Evolutionary conservation across 345 rosid species (phyloP).

Genomic region (Aquilaria sinensis): DNA sequence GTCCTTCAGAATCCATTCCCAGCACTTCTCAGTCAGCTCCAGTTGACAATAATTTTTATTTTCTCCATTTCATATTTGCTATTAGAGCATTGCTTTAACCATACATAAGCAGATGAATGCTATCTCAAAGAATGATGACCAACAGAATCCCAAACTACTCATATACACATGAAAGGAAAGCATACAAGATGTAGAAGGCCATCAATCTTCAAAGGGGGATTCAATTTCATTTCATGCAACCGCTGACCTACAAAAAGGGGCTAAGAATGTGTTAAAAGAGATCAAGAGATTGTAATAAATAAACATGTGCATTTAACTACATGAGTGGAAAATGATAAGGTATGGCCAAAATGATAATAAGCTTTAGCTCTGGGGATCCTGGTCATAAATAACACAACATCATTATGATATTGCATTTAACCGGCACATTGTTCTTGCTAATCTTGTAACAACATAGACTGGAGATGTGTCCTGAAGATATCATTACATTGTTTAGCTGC

Average conservation of each 20-base stretch:
- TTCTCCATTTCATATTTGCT: too few relatives aligned
- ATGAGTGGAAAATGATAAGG: too few relatives aligned
- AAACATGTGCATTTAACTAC: too few relatives aligned
- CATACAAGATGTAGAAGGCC: slow-evolving; percentile 54
- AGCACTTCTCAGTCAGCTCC: too few relatives aligned
- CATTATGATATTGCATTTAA: too few relatives aligned
- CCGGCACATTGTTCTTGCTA: background rate
- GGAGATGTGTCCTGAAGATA: too few relatives aligned
- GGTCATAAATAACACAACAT: too few relatives aligned
- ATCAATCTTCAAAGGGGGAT: slow-evolving; percentile 53
- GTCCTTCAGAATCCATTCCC: too few relatives aligned
- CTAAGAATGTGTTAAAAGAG: too few relatives aligned
- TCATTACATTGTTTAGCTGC: slow-evolving; percentile 77
- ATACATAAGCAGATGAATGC: background rate
- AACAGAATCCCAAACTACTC: background rate
- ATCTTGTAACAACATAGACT: background rate
- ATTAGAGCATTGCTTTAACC: too few relatives aligned
- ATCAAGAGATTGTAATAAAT: background rate
- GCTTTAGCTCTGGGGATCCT: background rate
- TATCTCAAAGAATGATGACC: background rate
- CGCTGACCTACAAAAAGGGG: slow-evolving; percentile 51
- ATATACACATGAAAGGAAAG: slow-evolving; percentile 16
- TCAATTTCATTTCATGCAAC: slow-evolving; percentile 71
- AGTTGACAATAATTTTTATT: too few relatives aligned
- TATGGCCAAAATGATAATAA: background rate